A percentile compares a stretch with the other conserved stretches of the same genome.
Evolutionary conservation across 495 filamentous ascomycete genomes (phyloP).

Genomic region (Sphaerosporella brunnea): DNA sequence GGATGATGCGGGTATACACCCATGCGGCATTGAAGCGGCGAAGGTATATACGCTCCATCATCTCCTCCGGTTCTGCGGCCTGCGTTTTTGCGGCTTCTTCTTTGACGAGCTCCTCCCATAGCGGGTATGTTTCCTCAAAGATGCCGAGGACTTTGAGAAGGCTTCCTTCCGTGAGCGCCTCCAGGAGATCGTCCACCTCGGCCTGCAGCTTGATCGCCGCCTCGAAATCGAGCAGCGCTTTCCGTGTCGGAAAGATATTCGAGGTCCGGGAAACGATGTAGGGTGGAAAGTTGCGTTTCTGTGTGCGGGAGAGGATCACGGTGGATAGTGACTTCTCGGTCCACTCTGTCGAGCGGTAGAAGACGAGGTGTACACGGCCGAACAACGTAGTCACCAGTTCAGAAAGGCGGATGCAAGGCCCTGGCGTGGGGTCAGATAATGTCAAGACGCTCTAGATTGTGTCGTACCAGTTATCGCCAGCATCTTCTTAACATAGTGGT

Average conservation of each 20-base stretch:
- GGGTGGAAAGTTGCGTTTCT: conserved; percentile 67
- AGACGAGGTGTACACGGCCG: conserved; percentile 85
- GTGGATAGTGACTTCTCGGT: conserved; percentile 91
- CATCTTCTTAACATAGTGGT: conserved; percentile 56
- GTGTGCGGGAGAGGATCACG: conserved; percentile 81
- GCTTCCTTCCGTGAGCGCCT: conserved; percentile 47
- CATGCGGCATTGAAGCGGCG: conserved; percentile 83
- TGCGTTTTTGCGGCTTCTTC: conserved; percentile 52
- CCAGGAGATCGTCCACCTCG: conserved; percentile 63
- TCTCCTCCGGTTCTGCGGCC: conserved; percentile 39
- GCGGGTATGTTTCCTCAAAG: conserved; percentile 57
- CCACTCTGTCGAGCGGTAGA: conserved; percentile 93
- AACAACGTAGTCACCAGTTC: conserved; percentile 62
- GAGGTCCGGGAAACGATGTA: conserved; percentile 82
- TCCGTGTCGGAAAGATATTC: conserved; percentile 68
- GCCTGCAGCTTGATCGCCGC: conserved; percentile 67
- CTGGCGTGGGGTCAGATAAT: too few species aligned
- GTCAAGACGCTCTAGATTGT: too few species aligned
- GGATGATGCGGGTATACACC: conserved; percentile 82
- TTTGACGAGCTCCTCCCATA: conserved; percentile 55
- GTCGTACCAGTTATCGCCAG: conserved; percentile 43
- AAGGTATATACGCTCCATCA: conserved; percentile 75
- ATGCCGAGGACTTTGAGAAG: conserved; percentile 51
- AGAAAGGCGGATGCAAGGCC: conserved; percentile 67
- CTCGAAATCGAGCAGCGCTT: conserved; percentile 72